A percentile compares a stretch with the other conserved stretches of the same genome.
phyloP scores from a whole-genome alignment of 2,329 filamentous ascomycete species.

The Elsinoe batatas region DNA sequence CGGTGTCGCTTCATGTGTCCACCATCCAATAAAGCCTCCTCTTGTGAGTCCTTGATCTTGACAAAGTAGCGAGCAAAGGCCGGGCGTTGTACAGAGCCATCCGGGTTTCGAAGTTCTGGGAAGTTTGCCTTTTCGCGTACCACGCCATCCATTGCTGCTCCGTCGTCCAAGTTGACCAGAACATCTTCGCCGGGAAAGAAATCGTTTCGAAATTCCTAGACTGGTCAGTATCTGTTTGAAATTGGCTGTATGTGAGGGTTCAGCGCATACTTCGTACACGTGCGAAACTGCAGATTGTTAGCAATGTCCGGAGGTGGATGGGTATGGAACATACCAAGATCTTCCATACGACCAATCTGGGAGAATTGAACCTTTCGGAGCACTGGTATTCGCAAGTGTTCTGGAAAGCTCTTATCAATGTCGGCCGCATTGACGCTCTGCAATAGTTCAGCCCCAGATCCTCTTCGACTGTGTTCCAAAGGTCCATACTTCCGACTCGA shows the following conservation, averaged over 20 bases:
- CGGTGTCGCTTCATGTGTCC: conserved; percentile 76
- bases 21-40: conserved; percentile 66
- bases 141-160: conserved; percentile 60
- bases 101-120: conserved; percentile 46
- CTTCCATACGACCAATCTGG: conserved; percentile 79
- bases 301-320: background rate
- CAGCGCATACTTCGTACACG: conserved; percentile 46
- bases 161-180: conserved; percentile 58
- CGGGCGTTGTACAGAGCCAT: conserved; percentile 56
- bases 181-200: conserved; percentile 86
- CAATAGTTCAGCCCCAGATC: conserved; percentile 17
- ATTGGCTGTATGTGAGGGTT: background rate
- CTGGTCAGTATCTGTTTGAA: conserved; percentile 15
- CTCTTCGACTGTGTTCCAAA: conserved; percentile 10
- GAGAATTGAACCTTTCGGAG: conserved; percentile 87
- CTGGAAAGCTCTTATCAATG: conserved; percentile 85
- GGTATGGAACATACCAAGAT: conserved; percentile 44
- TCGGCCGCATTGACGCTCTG: conserved; percentile 62
- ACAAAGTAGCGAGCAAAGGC: conserved; percentile 76
- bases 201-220: conserved; percentile 67
- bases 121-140: conserved; percentile 82
- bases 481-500: conserved; percentile 34
- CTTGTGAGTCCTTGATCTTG: conserved; percentile 53
- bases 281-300: conserved; percentile 34
- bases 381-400: conserved; percentile 81